A percentile compares a stretch with the other conserved stretches of the same genome.
phyloP scores from a whole-genome alignment of 2,329 filamentous ascomycete species.

The Colletotrichum noveboracense region DNA sequence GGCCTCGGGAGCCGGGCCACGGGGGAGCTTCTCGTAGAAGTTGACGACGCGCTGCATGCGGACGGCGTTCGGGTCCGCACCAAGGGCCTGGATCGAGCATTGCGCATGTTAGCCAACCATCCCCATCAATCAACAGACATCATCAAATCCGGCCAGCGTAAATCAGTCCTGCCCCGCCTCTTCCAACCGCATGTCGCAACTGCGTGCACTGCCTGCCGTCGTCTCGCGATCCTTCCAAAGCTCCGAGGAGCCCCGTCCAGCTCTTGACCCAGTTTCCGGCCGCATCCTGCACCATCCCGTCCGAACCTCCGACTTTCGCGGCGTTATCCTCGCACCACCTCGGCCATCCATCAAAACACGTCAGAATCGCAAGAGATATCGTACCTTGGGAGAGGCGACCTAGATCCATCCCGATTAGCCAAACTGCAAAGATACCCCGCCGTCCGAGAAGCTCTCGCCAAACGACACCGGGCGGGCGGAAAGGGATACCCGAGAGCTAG shows the following conservation, averaged over 20 bases:
- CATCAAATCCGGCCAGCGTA: background rate
- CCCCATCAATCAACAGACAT: background rate
- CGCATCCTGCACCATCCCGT: background rate
- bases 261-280: background rate
- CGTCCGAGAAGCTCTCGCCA: background rate
- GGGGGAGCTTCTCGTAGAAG: slow-evolving; percentile 99
- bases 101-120: slow-evolving; percentile 38
- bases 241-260: slow-evolving; percentile 9
- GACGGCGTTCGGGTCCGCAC: slow-evolving; percentile 91
- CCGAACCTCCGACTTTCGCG: slow-evolving; percentile 1
- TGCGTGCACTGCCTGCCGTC: background rate
- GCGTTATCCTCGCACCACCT: background rate
- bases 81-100: slow-evolving; percentile 74
- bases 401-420: slow-evolving; percentile 36
- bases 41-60: slow-evolving; percentile 97
- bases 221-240: background rate
- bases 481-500: slow-evolving; percentile 16
- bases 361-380: slow-evolving; percentile 36
- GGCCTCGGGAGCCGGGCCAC: slow-evolving; percentile 83
- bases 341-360: slow-evolving; percentile 6
- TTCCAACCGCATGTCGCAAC: background rate
- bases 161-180: background rate
- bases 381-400: slow-evolving; percentile 86
- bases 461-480: slow-evolving; percentile 9
- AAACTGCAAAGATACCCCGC: background rate